A percentile compares a stretch with the other conserved stretches of the same genome.
Conservation (phyloP, 2,329 filamentous ascomycete genomes). For the Aureobasidium sp. region DNA sequence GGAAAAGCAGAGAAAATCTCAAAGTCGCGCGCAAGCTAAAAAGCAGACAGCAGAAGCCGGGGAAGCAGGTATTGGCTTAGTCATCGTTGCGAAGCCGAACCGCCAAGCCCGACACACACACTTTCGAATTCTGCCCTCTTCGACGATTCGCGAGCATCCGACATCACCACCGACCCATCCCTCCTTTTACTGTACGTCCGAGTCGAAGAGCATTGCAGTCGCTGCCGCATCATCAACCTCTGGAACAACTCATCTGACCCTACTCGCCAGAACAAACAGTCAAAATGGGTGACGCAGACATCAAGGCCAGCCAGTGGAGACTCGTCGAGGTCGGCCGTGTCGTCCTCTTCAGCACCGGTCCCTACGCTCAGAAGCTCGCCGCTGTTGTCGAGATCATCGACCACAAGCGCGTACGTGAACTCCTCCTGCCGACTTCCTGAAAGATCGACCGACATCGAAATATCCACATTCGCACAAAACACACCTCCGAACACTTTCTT, state of each 20-base stretch:
- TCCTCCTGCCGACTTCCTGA: not conserved
- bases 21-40: not conserved
- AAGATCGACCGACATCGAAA: conserved; percentile 2
- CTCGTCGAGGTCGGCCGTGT: conserved; percentile 98
- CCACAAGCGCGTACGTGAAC: conserved; percentile 95
- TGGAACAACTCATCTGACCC: conserved; percentile 9
- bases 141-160: not conserved
- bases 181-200: conserved; percentile 15
- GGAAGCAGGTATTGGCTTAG: not conserved
- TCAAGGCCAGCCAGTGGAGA: conserved; percentile 63
- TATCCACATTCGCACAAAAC: not conserved
- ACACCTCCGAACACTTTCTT: not conserved
- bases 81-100: not conserved
- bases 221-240: not conserved
- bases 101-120: conserved; percentile 6
- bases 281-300: conserved; percentile 43
- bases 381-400: conserved; percentile 99
- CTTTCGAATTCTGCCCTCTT: not conserved
- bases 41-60: not conserved
- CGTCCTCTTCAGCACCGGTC: conserved; percentile 80
- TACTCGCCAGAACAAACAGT: conserved; percentile 15
- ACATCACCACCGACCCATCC: not conserved
- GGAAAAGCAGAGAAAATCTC: conserved; percentile 8
- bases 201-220: not conserved
- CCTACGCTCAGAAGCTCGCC: conserved; percentile 78